These are phyloP conservation scores for Entophlyctis helioformis DNA, from an alignment of 192 early-diverging fungal genomes.

Conservation along the genomic window DNA sequence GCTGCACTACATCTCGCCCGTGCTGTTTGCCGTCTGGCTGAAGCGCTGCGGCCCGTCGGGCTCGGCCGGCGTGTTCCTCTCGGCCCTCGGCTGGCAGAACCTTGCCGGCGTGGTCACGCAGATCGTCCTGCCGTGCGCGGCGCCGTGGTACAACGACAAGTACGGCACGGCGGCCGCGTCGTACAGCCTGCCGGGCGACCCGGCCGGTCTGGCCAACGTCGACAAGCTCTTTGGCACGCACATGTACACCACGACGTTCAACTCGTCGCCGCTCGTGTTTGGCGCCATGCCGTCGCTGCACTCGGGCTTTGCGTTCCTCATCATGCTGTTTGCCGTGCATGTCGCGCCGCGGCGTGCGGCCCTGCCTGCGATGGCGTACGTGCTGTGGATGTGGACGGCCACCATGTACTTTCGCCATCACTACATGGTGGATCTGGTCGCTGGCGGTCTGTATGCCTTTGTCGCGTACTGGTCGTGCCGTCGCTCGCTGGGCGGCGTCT, in stretches of 20 bases:
- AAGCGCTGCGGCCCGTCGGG: constrained; percentile 38
- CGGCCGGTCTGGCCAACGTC: constrained; percentile 55
- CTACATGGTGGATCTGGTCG: constrained; percentile 60
- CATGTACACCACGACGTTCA: constrained; percentile 51
- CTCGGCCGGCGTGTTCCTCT: constrained; percentile 35
- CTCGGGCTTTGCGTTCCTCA: constrained; percentile 54
- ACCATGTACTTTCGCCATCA: constrained; percentile 69
- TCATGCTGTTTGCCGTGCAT: constrained; percentile 40
- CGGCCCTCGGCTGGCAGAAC: constrained; percentile 58
- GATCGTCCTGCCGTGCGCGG: constrained; percentile 48
- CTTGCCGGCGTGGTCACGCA: constrained; percentile 58
- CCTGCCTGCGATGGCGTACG: constrained; percentile 32
- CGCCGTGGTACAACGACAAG: constrained; percentile 63
- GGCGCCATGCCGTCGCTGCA: constrained; percentile 67
- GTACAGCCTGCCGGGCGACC: constrained; percentile 54
- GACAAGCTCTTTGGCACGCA: constrained; percentile 52
- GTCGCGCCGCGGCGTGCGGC: constrained; percentile 8
- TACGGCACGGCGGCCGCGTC: constrained; percentile 47
- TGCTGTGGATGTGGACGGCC: constrained; percentile 67
- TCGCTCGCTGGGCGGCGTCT: too few species aligned
- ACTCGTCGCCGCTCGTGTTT: constrained; percentile 58
- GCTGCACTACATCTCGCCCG: constrained; percentile 57
- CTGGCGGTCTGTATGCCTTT: constrained; percentile 51
- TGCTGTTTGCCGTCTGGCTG: constrained; percentile 33
- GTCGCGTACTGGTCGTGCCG: too few species aligned